Evolutionary conservation across 352 stramenopile species (phyloP).

Genomic region (Globisporangium canariense): DNA sequence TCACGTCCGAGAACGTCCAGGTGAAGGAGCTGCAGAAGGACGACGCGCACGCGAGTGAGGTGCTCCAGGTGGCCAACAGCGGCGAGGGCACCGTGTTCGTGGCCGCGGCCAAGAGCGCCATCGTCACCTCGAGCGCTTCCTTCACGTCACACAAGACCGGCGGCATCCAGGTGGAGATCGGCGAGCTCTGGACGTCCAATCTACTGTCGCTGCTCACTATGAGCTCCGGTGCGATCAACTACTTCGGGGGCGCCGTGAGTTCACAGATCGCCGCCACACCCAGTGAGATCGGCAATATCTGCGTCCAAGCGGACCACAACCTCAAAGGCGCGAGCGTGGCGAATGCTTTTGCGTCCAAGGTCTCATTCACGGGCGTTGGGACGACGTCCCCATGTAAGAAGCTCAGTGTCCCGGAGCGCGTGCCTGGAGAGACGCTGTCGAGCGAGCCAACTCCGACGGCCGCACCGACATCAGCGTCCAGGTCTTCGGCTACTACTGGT

Average conservation of each 20-base stretch:
- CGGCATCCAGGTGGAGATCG: constrained; percentile 5
- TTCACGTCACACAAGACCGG: constrained; percentile 7
- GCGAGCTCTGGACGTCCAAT: constrained; percentile 2
- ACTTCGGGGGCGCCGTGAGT: background rate
- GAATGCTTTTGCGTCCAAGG: background rate
- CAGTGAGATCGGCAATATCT: constrained; percentile 6
- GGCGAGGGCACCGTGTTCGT: constrained; percentile 10
- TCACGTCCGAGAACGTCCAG: background rate
- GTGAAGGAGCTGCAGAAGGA: constrained; percentile 10
- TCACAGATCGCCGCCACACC: constrained; percentile 1
- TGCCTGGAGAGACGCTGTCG: background rate
- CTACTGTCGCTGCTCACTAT: background rate
- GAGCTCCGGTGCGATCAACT: background rate
- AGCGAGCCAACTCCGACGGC: too few relatives aligned
- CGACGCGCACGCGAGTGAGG: background rate
- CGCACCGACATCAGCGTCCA: background rate
- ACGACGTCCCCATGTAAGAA: background rate
- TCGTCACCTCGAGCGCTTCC: constrained; percentile 1
- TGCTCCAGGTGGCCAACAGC: constrained; percentile 6
- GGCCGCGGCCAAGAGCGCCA: background rate
- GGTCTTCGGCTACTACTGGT: background rate
- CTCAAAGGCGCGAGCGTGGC: constrained; percentile 5
- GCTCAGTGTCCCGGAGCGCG: background rate
- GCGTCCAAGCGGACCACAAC: background rate
- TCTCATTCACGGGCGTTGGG: constrained; percentile 2